Conservation (phyloP, 768 basidiomycete genomes). For the Tubosaeta sp. region DNA sequence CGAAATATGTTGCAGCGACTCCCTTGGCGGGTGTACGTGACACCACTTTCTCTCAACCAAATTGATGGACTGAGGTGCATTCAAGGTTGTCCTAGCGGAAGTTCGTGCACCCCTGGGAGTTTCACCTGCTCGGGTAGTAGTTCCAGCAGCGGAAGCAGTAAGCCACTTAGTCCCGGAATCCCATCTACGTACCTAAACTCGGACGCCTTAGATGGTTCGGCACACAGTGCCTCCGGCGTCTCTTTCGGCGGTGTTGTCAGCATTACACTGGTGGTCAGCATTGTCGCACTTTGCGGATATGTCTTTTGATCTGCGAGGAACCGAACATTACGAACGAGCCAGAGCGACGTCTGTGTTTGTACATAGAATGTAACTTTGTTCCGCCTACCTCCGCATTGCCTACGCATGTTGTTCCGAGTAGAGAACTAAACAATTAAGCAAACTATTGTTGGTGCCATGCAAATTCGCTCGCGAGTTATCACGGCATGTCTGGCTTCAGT, state of each 20-base stretch:
- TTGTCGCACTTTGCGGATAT: not conserved
- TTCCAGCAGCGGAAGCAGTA: not conserved
- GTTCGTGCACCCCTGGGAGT: slow-evolving; percentile 1
- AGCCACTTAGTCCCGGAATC: not conserved
- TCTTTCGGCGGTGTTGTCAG: not conserved
- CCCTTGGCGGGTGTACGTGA: slow-evolving; percentile 20
- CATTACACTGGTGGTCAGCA: slow-evolving; percentile 6
- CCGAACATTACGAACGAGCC: no score
- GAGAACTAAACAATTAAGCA: no score
- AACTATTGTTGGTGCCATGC: no score
- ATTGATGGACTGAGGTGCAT: not conserved
- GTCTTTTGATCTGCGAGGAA: not conserved
- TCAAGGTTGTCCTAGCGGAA: slow-evolving; percentile 18
- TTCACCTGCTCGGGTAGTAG: slow-evolving; percentile 6
- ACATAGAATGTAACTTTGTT: no score
- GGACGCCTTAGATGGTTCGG: not conserved
- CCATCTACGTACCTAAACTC: not conserved
- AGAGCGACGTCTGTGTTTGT: no score
- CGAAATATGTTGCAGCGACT: slow-evolving; percentile 18
- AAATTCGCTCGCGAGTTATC: no score
- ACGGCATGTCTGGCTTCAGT: no score
- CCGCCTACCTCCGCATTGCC: no score
- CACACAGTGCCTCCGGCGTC: slow-evolving; percentile 3
- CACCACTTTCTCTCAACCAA: no score
- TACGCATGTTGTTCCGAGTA: no score